Percentiles rank a stretch among this genome's conserved stretches.
These are phyloP conservation scores for Phaeomoniella chlamydospora DNA, from an alignment of 2,329 filamentous ascomycete species.

Conservation along the genomic window DNA sequence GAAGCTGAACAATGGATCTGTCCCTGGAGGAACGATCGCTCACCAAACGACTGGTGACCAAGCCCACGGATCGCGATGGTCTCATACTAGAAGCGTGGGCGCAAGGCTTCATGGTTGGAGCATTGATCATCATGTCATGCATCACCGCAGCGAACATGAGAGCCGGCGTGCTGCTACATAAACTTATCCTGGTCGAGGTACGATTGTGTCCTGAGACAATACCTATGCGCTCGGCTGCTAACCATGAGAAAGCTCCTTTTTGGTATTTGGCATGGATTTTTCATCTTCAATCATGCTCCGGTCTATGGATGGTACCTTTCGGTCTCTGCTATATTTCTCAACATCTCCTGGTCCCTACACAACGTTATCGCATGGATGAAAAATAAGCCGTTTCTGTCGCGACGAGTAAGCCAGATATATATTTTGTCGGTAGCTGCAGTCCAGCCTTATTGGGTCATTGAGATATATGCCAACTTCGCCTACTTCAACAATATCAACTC, in stretches of 20 bases:
- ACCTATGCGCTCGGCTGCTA: not conserved
- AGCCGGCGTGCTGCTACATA: slow-evolving; percentile 24
- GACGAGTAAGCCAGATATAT: slow-evolving; percentile 31
- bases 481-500: slow-evolving; percentile 37
- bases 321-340: slow-evolving; percentile 38
- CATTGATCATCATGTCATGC: slow-evolving; percentile 26
- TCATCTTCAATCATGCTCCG: slow-evolving; percentile 36
- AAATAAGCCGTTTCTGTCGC: slow-evolving; percentile 37
- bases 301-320: slow-evolving; percentile 45
- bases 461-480: slow-evolving; percentile 45
- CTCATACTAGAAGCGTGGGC: slow-evolving; percentile 24
- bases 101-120: slow-evolving; percentile 26
- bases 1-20: too few relatives aligned
- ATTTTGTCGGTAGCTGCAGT: slow-evolving; percentile 40
- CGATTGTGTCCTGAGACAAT: slow-evolving; percentile 5
- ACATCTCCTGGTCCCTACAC: slow-evolving; percentile 42
- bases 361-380: slow-evolving; percentile 50
- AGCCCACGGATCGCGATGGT: slow-evolving; percentile 13
- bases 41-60: slow-evolving; percentile 1
- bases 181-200: slow-evolving; percentile 29
- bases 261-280: slow-evolving; percentile 39
- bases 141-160: slow-evolving; percentile 30
- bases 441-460: slow-evolving; percentile 45
- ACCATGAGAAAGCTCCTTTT: slow-evolving; percentile 25
- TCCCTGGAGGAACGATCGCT: not conserved